Conservation (phyloP, 23 red algal genomes). For the Gracilaria caudata region DNA sequence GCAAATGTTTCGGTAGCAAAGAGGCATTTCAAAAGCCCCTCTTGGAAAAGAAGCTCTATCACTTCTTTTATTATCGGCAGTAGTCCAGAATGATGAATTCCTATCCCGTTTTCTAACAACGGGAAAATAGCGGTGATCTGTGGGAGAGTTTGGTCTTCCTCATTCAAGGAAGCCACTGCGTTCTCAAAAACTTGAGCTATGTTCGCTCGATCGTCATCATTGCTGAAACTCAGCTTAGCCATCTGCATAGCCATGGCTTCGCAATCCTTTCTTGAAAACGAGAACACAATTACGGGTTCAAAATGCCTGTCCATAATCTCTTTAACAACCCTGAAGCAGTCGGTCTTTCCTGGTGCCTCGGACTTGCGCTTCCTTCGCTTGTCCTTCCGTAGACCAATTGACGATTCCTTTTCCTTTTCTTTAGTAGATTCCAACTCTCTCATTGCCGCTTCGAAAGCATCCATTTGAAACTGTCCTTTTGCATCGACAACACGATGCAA, state of each 20-base stretch:
- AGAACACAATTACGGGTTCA: constrained; percentile 86
- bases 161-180: constrained; percentile 78
- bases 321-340: constrained; percentile 77
- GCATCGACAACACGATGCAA: constrained; percentile 88
- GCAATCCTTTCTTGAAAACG: constrained; percentile 85
- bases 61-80: constrained; percentile 97
- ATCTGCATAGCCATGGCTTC: constrained; percentile 87
- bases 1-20: constrained; percentile 99
- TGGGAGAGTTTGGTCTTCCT: constrained; percentile 81
- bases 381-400: constrained; percentile 22
- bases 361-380: constrained; percentile 38
- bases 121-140: constrained; percentile 85
- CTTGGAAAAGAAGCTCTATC: constrained; percentile 95
- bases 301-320: constrained; percentile 76
- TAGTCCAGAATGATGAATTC: constrained; percentile 99
- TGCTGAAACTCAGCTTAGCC: constrained; percentile 82
- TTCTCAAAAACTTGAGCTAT: constrained; percentile 80
- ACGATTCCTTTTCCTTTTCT: constrained; percentile 4
- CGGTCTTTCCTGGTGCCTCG: constrained; percentile 49
- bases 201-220: constrained; percentile 80
- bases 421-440: constrained; percentile 59
- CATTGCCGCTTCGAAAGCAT: constrained; percentile 68
- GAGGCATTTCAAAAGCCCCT: constrained; percentile 92
- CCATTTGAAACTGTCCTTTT: constrained; percentile 70
- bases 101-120: constrained; percentile 88